Conservation (phyloP, 2,329 filamentous ascomycete genomes). For the Nannizziopsis barbatae region DNA sequence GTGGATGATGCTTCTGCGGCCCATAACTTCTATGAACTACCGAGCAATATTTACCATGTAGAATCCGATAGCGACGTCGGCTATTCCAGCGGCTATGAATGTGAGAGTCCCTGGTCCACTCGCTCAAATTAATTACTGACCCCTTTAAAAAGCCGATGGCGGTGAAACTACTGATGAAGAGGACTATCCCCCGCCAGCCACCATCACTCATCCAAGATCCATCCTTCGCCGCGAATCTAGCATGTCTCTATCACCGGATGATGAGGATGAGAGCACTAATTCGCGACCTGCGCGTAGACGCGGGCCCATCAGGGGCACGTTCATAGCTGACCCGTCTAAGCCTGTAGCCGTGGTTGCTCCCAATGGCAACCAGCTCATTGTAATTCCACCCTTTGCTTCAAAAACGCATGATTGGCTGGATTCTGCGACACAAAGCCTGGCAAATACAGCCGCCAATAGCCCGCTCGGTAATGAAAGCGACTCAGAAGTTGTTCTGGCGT, state of each 20-base stretch:
- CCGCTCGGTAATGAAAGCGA: constrained; percentile 37
- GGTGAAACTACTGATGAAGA: constrained; percentile 52
- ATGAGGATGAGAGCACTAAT: constrained; percentile 27
- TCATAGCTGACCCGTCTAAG: constrained; percentile 39
- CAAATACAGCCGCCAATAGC: constrained; percentile 35
- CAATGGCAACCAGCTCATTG: constrained; percentile 39
- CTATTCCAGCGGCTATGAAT: constrained; percentile 46
- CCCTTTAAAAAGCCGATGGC: constrained; percentile 40
- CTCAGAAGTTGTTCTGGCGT: constrained; percentile 32
- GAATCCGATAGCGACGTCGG: constrained; percentile 37
- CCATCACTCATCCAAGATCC: constrained; percentile 38
- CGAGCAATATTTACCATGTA: constrained; percentile 34
- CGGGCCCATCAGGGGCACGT: constrained; percentile 39
- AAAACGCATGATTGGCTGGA: constrained; percentile 38
- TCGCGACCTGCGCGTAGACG: constrained; percentile 28
- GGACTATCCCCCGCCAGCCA: constrained; percentile 41
- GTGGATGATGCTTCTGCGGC: constrained; percentile 28
- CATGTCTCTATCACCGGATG: constrained; percentile 34
- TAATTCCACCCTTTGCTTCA: constrained; percentile 38
- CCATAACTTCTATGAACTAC: constrained; percentile 29
- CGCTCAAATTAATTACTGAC: not conserved
- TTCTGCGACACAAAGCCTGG: constrained; percentile 32
- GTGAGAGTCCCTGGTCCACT: constrained; percentile 35
- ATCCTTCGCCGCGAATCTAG: constrained; percentile 42
- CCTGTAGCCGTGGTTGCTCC: constrained; percentile 39